phyloP scores from a whole-genome alignment of 768 basidiomycete genomes.

The Lepiota subincarnata region DNA sequence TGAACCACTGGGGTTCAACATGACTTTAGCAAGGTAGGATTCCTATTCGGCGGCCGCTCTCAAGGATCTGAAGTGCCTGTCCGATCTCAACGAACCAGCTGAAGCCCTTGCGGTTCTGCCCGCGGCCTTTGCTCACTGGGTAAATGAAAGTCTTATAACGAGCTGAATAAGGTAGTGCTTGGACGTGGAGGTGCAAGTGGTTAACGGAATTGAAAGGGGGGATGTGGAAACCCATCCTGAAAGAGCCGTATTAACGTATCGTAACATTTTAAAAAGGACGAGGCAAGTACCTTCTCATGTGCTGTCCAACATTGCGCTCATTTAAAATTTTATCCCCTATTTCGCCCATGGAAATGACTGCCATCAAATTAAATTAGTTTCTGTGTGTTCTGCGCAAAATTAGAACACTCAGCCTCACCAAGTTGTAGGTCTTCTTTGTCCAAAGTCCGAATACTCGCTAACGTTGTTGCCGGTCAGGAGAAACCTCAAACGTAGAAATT shows the following conservation, averaged over 20 bases:
- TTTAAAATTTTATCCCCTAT: slow-evolving; percentile 54
- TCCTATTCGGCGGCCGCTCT: slow-evolving; percentile 45
- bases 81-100: slow-evolving; percentile 68
- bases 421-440: slow-evolving; percentile 39
- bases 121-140: slow-evolving; percentile 35
- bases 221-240: slow-evolving; percentile 78
- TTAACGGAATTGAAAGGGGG: slow-evolving; percentile 71
- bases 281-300: slow-evolving; percentile 42
- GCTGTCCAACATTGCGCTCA: slow-evolving; percentile 33
- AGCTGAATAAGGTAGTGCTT: slow-evolving; percentile 60
- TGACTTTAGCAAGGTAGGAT: slow-evolving; percentile 42
- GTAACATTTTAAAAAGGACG: not conserved
- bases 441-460: slow-evolving; percentile 56
- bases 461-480: slow-evolving; percentile 3
- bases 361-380: not conserved
- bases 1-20: not conserved
- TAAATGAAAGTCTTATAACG: slow-evolving; percentile 39
- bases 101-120: slow-evolving; percentile 53
- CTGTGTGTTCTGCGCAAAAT: not conserved
- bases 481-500: not conserved
- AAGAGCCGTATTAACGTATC: slow-evolving; percentile 12
- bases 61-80: slow-evolving; percentile 59
- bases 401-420: slow-evolving; percentile 29
- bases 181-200: slow-evolving; percentile 75
- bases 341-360: slow-evolving; percentile 29